Base-by-base conservation (phyloP, 441 rosid genomes). In the Bruguiera hainesii region DNA sequence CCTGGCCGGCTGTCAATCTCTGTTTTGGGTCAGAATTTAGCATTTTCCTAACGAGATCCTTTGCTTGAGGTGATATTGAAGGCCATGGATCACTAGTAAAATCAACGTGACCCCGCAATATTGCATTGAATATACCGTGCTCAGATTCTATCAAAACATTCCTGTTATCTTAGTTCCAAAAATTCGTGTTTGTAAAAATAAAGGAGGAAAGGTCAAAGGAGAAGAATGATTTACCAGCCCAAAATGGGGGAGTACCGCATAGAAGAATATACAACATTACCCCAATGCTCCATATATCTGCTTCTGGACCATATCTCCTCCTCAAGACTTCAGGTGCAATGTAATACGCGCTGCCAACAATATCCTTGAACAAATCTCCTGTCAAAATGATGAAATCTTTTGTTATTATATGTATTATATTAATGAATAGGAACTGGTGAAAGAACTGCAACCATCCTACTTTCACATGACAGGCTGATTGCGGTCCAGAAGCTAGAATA, bases 291-390 rank as follows among this genome's bases (percentile, higher is more conserved):
- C 99, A 95, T 60, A 95, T 90, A 73, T 95, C 99, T 50, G 93
- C 91, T 78, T 95, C 99, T 18, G 96, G 99, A 59, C 99, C 99
- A 71, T 91, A 95, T 67, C 70, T 91, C 56, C 96, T 71, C 83
- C 90, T 95, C 55, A 95, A 84, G 66, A 95, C 99, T 86, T 95
- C 99, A 2, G 99, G 99, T 60, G 99, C 98, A 87, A 95, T 92
- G 80, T 95, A 95, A 79, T 95, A 95, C 37, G 99, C 96, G 62
- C 99, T 95, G 57, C 99, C 99, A 71, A 95, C 98, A 25, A 95
- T 95, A 76, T 92, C 97, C 6, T 95, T 88, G 78, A 92, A 95
- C 39, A 82, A 77, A 71, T 95, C 96, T 73, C 99, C 99, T 91
- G 81, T 21, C 13, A 48, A n/a, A 15, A 29, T 2, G 13, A 55